phyloP scores from a whole-genome alignment of 2,329 filamentous ascomycete species.

The Cladophialophora chaetospira region DNA sequence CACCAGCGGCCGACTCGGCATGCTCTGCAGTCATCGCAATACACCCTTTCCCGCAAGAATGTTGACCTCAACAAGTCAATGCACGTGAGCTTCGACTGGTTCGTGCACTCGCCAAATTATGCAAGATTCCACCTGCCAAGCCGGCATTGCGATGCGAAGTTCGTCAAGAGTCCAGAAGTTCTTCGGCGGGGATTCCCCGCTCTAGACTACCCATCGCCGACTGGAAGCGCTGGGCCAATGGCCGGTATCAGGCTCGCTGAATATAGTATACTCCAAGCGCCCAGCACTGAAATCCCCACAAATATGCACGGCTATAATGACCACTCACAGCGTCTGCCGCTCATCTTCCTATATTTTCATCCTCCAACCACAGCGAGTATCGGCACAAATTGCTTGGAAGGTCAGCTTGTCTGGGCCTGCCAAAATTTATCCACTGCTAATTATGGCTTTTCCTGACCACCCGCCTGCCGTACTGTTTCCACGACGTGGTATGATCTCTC shows the following conservation, averaged over 20 bases:
- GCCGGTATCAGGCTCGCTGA: not conserved
- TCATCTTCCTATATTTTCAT: not conserved
- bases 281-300: too few species aligned
- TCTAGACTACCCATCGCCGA: not conserved
- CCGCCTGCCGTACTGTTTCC: too few species aligned
- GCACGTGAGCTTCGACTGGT: too few species aligned
- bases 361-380: not conserved
- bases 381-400: not conserved
- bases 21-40: too few species aligned
- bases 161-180: not conserved
- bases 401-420: constrained; percentile 13
- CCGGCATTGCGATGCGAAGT: not conserved
- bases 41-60: too few species aligned
- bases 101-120: too few species aligned
- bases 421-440: constrained; percentile 15
- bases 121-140: not conserved
- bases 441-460: constrained; percentile 7
- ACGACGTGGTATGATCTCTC: too few species aligned
- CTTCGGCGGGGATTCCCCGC: not conserved
- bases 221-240: not conserved
- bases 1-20: too few species aligned
- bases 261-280: constrained; percentile 1
- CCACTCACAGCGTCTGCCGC: not conserved
- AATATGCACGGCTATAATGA: not conserved
- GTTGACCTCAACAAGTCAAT: too few species aligned